Evolutionary conservation across 306 rosid species (phyloP).

Genomic region (Inga leiocalycina): DNA sequence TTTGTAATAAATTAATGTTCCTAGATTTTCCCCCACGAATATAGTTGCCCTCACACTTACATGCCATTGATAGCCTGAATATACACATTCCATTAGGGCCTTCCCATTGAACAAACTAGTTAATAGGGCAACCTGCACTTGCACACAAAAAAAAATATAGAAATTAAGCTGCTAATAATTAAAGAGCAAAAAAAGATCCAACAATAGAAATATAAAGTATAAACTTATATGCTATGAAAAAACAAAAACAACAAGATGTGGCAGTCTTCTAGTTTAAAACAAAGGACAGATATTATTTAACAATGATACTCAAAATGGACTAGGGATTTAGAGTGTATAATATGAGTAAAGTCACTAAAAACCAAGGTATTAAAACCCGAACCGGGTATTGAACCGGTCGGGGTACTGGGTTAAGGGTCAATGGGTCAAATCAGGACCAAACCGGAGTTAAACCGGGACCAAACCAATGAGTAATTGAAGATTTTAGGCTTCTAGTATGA

Average conservation of each 20-base stretch:
- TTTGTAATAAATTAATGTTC: background rate
- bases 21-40: background rate
- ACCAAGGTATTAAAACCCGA: no score
- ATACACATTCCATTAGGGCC: constrained; percentile 44
- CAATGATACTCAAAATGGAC: background rate
- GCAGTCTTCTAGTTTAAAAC: background rate
- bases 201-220: background rate
- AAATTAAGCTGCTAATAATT: background rate
- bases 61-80: constrained; percentile 45
- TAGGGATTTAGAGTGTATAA: background rate
- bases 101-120: constrained; percentile 44
- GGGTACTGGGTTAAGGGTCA: no score
- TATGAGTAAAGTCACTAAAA: background rate
- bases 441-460: no score
- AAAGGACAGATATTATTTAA: background rate
- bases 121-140: constrained; percentile 40
- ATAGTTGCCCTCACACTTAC: constrained; percentile 9
- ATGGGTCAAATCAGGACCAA: no score
- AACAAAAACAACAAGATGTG: background rate
- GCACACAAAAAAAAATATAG: background rate
- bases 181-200: background rate
- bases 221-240: background rate
- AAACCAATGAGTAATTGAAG: no score
- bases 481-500: no score
- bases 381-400: no score